phyloP scores from a whole-genome alignment of 768 basidiomycete species.

The Boletus vinaceobasis region DNA sequence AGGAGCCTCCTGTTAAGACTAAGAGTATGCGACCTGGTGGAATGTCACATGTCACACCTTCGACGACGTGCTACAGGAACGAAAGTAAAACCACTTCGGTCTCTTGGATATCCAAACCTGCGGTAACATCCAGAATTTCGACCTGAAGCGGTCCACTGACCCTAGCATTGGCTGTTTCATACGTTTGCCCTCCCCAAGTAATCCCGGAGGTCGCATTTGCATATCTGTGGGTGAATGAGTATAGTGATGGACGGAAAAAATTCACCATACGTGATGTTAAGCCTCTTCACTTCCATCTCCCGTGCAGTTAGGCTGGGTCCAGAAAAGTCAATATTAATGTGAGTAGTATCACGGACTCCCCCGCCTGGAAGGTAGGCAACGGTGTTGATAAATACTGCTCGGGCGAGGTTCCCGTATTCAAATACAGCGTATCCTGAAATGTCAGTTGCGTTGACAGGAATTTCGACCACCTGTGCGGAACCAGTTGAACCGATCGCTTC shows the following conservation, averaged over 20 bases:
- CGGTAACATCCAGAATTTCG: conserved; percentile 28
- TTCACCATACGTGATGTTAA: conserved; percentile 41
- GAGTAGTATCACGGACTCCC: conserved; percentile 37
- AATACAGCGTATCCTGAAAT: conserved; percentile 64
- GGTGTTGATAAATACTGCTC: conserved; percentile 59
- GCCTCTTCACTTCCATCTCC: conserved; percentile 44
- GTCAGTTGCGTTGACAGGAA: conserved; percentile 43
- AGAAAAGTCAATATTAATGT: conserved; percentile 42
- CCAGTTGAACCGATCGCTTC: conserved; percentile 54
- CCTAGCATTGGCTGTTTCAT: conserved; percentile 47
- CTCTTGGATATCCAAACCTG: conserved; percentile 44
- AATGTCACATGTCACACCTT: background rate
- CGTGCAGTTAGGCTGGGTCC: conserved; percentile 24
- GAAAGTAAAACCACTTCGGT: conserved; percentile 44
- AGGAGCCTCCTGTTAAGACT: background rate
- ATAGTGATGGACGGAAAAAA: background rate
- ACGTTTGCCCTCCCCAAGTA: conserved; percentile 58
- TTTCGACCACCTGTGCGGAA: conserved; percentile 42
- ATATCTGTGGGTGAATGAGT: conserved; percentile 31
- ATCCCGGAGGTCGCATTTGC: conserved; percentile 49
- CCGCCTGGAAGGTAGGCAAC: conserved; percentile 43
- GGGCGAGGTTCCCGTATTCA: conserved; percentile 40
- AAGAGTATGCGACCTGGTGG: background rate
- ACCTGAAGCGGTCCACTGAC: conserved; percentile 36
- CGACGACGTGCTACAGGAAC: conserved; percentile 1